Evolutionary conservation across 2,329 filamentous ascomycete species (phyloP).

Genomic region (Blastomyces gilchristii): DNA sequence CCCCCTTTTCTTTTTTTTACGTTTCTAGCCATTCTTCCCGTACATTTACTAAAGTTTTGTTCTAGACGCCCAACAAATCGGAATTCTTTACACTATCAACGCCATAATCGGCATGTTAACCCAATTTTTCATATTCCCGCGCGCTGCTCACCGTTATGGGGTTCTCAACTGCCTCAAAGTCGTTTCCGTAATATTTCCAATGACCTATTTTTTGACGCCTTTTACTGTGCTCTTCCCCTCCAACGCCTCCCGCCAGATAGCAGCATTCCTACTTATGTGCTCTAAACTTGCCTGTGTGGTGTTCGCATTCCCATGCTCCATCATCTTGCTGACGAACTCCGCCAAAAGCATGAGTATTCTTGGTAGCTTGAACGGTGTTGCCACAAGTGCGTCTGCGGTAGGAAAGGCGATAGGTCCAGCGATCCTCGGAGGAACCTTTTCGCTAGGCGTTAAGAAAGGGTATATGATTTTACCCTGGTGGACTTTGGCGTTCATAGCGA

Average conservation of each 20-base stretch:
- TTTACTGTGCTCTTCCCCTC: constrained; percentile 59
- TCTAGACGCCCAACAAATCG: constrained; percentile 60
- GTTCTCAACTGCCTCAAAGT: constrained; percentile 61
- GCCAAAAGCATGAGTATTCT: constrained; percentile 64
- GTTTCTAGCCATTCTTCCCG: neutral
- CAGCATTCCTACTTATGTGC: constrained; percentile 57
- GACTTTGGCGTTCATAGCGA: constrained; percentile 55
- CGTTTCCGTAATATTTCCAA: constrained; percentile 57
- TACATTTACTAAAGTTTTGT: neutral
- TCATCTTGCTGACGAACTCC: constrained; percentile 83
- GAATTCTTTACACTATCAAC: constrained; percentile 74
- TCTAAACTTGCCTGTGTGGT: constrained; percentile 66
- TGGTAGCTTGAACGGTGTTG: constrained; percentile 83
- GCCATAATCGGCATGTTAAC: constrained; percentile 68
- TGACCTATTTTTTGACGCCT: constrained; percentile 71
- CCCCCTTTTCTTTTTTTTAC: neutral
- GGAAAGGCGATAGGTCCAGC: constrained; percentile 73
- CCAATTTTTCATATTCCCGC: constrained; percentile 79
- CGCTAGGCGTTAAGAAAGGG: constrained; percentile 61
- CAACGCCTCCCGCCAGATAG: constrained; percentile 44
- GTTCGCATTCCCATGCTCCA: constrained; percentile 79
- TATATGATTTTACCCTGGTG: constrained; percentile 77
- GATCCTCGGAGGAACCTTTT: constrained; percentile 60
- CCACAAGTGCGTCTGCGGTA: constrained; percentile 69
- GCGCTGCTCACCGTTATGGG: constrained; percentile 61